These are phyloP conservation scores for Hippophae gyantsensis DNA, from an alignment of 306 rosid species.

Conservation along the genomic window DNA sequence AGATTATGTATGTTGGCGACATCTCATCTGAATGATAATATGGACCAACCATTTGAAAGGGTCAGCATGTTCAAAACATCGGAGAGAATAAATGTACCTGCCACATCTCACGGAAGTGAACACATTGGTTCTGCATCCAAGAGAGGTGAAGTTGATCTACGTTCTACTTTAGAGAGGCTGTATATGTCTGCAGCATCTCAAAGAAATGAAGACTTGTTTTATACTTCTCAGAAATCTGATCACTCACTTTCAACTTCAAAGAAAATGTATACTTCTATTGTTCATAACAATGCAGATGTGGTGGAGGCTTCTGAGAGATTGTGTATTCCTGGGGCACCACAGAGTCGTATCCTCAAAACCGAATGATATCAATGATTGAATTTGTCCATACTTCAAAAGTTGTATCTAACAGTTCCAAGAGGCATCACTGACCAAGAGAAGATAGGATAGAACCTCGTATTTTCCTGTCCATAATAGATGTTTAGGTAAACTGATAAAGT, in stretches of 20 bases:
- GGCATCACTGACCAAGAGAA: no score
- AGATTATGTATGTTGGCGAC: slow-evolving; percentile 23
- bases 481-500: no score
- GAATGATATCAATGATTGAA: slow-evolving; percentile 39
- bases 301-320: slow-evolving; percentile 33
- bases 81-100: slow-evolving; percentile 28
- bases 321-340: slow-evolving; percentile 32
- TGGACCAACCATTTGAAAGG: slow-evolving; percentile 23
- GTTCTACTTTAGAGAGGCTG: slow-evolving; percentile 32
- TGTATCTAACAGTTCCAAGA: no score
- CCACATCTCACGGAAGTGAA: slow-evolving; percentile 20
- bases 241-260: slow-evolving; percentile 30
- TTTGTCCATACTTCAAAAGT: neutral
- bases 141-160: slow-evolving; percentile 29
- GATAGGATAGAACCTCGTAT: no score
- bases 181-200: slow-evolving; percentile 31
- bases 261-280: slow-evolving; percentile 29
- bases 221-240: slow-evolving; percentile 25
- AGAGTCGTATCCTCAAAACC: slow-evolving; percentile 38
- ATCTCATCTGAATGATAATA: slow-evolving; percentile 27
- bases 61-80: slow-evolving; percentile 25
- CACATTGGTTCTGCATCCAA: slow-evolving; percentile 29
- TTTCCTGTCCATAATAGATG: no score
- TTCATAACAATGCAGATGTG: slow-evolving; percentile 25
- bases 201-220: slow-evolving; percentile 26